Evolutionary conservation across 305 asterid species (phyloP).

Genomic region (Lippia alba): DNA sequence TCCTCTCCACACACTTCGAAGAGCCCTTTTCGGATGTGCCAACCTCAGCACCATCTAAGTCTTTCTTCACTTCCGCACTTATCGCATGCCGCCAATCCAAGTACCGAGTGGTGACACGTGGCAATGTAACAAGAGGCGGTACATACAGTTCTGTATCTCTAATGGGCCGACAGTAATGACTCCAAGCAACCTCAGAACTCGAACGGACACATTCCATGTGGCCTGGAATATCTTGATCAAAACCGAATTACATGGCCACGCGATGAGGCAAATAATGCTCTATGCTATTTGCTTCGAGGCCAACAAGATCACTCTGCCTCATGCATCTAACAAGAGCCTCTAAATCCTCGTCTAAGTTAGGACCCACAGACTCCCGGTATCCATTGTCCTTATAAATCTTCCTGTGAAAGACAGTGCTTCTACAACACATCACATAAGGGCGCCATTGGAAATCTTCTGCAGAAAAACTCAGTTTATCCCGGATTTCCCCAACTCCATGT

Average conservation of each 20-base stretch:
- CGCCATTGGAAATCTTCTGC: slow-evolving; percentile 40
- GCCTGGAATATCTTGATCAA: slow-evolving; percentile 59
- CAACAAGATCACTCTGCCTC: slow-evolving; percentile 44
- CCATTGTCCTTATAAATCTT: slow-evolving; percentile 31
- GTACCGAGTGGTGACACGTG: slow-evolving; percentile 28
- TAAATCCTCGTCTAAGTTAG: slow-evolving; percentile 19
- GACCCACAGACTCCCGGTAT: slow-evolving; percentile 3
- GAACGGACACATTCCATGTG: slow-evolving; percentile 30
- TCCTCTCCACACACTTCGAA: background rate
- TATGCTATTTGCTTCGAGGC: slow-evolving; percentile 34
- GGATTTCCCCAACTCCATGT: background rate
- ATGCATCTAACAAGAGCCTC: slow-evolving; percentile 40
- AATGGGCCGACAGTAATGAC: slow-evolving; percentile 41
- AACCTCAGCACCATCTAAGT: background rate
- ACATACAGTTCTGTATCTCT: slow-evolving; percentile 35
- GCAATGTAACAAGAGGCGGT: slow-evolving; percentile 32
- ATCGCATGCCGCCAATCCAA: slow-evolving; percentile 42
- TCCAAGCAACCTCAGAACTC: slow-evolving; percentile 43
- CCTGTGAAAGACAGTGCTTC: background rate
- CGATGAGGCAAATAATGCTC: slow-evolving; percentile 53
- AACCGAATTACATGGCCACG: slow-evolving; percentile 58
- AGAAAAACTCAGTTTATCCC: slow-evolving; percentile 12
- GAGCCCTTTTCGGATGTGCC: background rate
- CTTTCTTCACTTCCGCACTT: background rate
- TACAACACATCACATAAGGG: slow-evolving; percentile 30